Percentiles rank a stretch among this genome's conserved stretches.
Conservation (phyloP, 1,139 yeast genomes). For the Scheffersomyces lignicola region DNA sequence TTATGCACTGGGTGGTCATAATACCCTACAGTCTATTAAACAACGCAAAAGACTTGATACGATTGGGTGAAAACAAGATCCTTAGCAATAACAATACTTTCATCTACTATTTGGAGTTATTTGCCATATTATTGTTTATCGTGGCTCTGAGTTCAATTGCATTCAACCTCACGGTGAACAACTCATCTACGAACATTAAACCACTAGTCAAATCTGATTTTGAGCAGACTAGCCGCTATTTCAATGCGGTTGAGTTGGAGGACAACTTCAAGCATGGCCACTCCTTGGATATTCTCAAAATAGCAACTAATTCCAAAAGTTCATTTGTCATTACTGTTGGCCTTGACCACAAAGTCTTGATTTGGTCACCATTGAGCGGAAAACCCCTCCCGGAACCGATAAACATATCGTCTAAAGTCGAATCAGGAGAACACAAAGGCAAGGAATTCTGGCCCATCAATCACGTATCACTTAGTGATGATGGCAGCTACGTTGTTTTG, state of each 20-base stretch:
- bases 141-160: slow-evolving; percentile 27
- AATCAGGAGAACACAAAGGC: slow-evolving; percentile 26
- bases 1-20: slow-evolving; percentile 27
- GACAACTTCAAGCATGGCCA: slow-evolving; percentile 41
- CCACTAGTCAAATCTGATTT: slow-evolving; percentile 2
- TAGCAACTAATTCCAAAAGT: slow-evolving; percentile 54
- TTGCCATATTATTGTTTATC: slow-evolving; percentile 26
- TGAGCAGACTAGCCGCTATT: slow-evolving; percentile 9
- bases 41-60: slow-evolving; percentile 17
- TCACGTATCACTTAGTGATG: slow-evolving; percentile 57
- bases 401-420: slow-evolving; percentile 42
- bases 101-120: slow-evolving; percentile 34
- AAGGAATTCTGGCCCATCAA: slow-evolving; percentile 69
- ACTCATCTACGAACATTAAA: neutral
- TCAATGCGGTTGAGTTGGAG: slow-evolving; percentile 51
- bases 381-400: slow-evolving; percentile 27
- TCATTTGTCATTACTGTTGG: slow-evolving; percentile 71
- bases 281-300: slow-evolving; percentile 59
- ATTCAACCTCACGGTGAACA: slow-evolving; percentile 20
- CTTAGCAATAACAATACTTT: slow-evolving; percentile 20
- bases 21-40: slow-evolving; percentile 25
- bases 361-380: slow-evolving; percentile 67
- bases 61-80: slow-evolving; percentile 17
- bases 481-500: slow-evolving; percentile 60
- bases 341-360: slow-evolving; percentile 65